These are phyloP conservation scores for Tricholoma sp. DNA, from an alignment of 768 basidiomycete species.

Conservation along the genomic window DNA sequence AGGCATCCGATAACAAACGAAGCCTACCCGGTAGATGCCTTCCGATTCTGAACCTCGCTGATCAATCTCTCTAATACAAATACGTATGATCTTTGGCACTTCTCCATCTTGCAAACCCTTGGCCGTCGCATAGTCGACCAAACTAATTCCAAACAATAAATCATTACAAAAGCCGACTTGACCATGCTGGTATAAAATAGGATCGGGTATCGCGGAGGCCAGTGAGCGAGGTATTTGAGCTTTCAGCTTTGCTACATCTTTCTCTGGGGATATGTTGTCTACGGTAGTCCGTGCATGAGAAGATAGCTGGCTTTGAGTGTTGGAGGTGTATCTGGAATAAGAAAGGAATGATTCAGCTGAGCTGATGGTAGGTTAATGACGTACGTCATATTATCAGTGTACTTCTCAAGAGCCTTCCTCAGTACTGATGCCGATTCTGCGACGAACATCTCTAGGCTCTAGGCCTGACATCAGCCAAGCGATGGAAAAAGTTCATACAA, in stretches of 20 bases:
- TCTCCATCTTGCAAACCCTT: conserved; percentile 68
- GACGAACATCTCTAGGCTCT: conserved; percentile 82
- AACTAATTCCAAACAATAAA: conserved; percentile 82
- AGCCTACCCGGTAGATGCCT: conserved; percentile 72
- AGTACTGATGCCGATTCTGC: conserved; percentile 64
- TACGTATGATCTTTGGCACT: conserved; percentile 72
- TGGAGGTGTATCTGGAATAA: conserved; percentile 61
- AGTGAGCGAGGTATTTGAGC: conserved; percentile 57
- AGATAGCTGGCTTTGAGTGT: conserved; percentile 72
- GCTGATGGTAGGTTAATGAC: conserved; percentile 16
- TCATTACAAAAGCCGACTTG: conserved; percentile 83
- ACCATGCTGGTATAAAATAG: conserved; percentile 71
- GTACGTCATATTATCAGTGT: conserved; percentile 77
- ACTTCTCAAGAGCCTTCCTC: conserved; percentile 62
- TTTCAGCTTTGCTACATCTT: conserved; percentile 58
- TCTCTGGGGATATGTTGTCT: conserved; percentile 63
- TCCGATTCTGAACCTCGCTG: conserved; percentile 71
- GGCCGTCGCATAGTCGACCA: conserved; percentile 86
- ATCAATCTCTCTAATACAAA: conserved; percentile 83
- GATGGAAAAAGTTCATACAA: not conserved
- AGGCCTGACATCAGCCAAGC: conserved; percentile 1
- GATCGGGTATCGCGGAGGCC: conserved; percentile 62
- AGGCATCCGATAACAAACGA: not conserved
- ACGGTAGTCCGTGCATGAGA: conserved; percentile 58
- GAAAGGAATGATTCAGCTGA: not conserved